phyloP scores from a whole-genome alignment of 2,329 filamentous ascomycete species.

The Paramyrothecium sp. region DNA sequence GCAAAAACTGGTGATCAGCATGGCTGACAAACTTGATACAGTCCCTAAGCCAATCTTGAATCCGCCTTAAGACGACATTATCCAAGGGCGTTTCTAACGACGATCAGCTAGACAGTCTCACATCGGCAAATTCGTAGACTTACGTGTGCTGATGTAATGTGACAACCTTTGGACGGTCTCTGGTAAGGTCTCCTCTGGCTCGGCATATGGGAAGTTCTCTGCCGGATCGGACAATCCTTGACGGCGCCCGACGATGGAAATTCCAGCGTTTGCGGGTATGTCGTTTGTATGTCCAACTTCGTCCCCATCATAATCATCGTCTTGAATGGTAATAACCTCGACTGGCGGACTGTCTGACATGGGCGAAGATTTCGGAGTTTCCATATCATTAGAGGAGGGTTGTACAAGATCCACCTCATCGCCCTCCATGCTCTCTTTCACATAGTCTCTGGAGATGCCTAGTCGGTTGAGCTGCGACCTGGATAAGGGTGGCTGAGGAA shows the following conservation, averaged over 20 bases:
- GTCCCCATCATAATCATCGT: slow-evolving; percentile 26
- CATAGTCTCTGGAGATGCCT: slow-evolving; percentile 17
- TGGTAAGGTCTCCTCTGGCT: slow-evolving; percentile 24
- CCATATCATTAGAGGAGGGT: slow-evolving; percentile 17
- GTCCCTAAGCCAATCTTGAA: slow-evolving; percentile 50
- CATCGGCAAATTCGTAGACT: slow-evolving; percentile 4
- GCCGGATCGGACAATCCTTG: slow-evolving; percentile 37
- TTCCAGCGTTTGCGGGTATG: slow-evolving; percentile 28
- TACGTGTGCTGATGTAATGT: slow-evolving; percentile 33
- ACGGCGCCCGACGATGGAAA: slow-evolving; percentile 18
- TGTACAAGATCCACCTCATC: slow-evolving; percentile 35
- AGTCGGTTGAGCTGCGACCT: too few species aligned
- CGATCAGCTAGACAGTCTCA: slow-evolving; percentile 18
- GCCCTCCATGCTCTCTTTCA: slow-evolving; percentile 46
- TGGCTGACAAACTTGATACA: slow-evolving; percentile 41
- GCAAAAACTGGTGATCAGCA: slow-evolving; percentile 30
- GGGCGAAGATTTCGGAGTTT: slow-evolving; percentile 31
- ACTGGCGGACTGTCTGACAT: slow-evolving; percentile 42
- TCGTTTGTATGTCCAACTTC: slow-evolving; percentile 24
- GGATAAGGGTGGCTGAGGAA: not conserved
- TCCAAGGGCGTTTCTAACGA: slow-evolving; percentile 39
- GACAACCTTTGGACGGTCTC: slow-evolving; percentile 33
- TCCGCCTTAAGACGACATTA: slow-evolving; percentile 38
- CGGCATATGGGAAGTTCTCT: slow-evolving; percentile 44
- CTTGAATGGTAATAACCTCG: slow-evolving; percentile 39